Evolutionary conservation across 2,329 filamentous ascomycete species (phyloP).

Genomic region (Colletotrichum horii): DNA sequence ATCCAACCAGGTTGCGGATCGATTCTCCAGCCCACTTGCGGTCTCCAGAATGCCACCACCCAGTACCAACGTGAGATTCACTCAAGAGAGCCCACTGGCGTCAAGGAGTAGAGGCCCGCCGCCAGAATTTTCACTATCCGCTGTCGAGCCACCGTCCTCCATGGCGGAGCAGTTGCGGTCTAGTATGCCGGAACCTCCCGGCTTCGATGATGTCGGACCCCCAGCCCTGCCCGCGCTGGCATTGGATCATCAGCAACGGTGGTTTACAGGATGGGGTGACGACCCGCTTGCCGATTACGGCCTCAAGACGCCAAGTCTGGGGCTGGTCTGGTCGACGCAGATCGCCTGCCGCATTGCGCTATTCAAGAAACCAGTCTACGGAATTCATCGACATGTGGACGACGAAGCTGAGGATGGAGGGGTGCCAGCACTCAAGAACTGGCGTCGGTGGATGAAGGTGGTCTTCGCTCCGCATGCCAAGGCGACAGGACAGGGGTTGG

Average conservation of each 20-base stretch:
- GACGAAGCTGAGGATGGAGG: slow-evolving; percentile 47
- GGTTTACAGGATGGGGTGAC: slow-evolving; percentile 96
- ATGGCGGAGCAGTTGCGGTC: slow-evolving; percentile 38
- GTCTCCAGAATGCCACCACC: slow-evolving; percentile 26
- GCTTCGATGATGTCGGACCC: slow-evolving; percentile 46
- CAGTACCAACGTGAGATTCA: slow-evolving; percentile 8
- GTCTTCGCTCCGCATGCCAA: slow-evolving; percentile 84
- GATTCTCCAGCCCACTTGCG: slow-evolving; percentile 57
- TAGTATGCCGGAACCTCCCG: slow-evolving; percentile 34
- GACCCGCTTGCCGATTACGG: slow-evolving; percentile 50
- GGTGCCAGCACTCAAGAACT: slow-evolving; percentile 57
- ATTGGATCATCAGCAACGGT: slow-evolving; percentile 89
- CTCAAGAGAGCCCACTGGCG: slow-evolving; percentile 56
- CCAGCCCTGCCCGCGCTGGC: slow-evolving; percentile 61
- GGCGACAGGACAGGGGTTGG: slow-evolving; percentile 52
- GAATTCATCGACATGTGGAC: slow-evolving; percentile 33
- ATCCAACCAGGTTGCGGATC: slow-evolving; percentile 93
- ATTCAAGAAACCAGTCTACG: slow-evolving; percentile 70
- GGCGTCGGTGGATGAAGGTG: slow-evolving; percentile 82
- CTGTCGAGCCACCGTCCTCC: slow-evolving; percentile 43
- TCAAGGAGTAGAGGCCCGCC: slow-evolving; percentile 41
- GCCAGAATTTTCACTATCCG: slow-evolving; percentile 28
- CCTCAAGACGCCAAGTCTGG: slow-evolving; percentile 85
- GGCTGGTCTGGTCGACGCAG: slow-evolving; percentile 90
- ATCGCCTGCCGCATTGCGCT: slow-evolving; percentile 83